A percentile compares a stretch with the other conserved stretches of the same genome.
Evolutionary conservation across 306 rosid species (phyloP).

Genomic region (Medicago lupulina): DNA sequence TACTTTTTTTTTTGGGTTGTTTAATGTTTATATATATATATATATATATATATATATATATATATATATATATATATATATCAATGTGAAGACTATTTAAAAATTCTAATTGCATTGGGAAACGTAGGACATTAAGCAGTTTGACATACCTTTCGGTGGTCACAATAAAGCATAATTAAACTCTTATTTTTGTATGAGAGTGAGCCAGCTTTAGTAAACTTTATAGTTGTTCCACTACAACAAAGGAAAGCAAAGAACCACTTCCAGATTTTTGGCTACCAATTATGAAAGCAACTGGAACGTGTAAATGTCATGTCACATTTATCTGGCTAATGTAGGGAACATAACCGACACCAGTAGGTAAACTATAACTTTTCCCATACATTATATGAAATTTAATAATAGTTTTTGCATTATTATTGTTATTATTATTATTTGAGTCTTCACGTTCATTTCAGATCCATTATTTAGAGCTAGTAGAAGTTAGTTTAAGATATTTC

Average conservation of each 20-base stretch:
- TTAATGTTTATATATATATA: too few relatives aligned
- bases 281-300: not conserved
- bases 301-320: conserved; percentile 24
- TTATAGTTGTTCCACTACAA: conserved; percentile 4
- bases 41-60: too few relatives aligned
- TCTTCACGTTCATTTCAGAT: conserved; percentile 43
- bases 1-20: too few relatives aligned
- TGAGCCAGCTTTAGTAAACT: conserved; percentile 5
- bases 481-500: too few relatives aligned
- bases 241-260: conserved; percentile 49
- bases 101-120: too few relatives aligned
- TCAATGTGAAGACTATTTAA: too few relatives aligned
- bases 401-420: not conserved
- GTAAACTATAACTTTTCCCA: conserved; percentile 8
- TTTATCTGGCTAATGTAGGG: not conserved
- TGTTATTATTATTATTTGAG: not conserved
- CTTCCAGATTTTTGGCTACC: conserved; percentile 2
- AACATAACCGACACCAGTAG: conserved; percentile 39
- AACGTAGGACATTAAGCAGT: not conserved
- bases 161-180: conserved; percentile 11
- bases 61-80: too few relatives aligned
- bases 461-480: not conserved
- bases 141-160: conserved; percentile 28
- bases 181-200: not conserved
- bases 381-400: not conserved